A percentile compares a stretch with the other conserved stretches of the same genome.
Conservation (phyloP, 1,284 basidiomycete species). For the Apiotrichum porosum region DNA sequence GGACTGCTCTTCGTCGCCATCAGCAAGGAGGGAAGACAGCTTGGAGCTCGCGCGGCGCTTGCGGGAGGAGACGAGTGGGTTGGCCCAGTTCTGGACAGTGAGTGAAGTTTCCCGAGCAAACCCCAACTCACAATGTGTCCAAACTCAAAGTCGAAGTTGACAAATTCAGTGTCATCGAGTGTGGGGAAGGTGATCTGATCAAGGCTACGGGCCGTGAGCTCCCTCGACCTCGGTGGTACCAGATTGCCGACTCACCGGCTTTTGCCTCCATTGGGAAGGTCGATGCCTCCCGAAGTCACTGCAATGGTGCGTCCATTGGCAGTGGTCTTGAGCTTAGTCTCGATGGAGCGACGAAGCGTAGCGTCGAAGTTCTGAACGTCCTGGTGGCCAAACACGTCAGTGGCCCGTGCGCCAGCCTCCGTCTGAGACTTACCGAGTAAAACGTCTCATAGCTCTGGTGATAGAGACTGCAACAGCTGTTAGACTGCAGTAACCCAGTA, state of each 20-base stretch:
- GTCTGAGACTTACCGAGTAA: conserved; percentile 26
- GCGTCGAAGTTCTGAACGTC: conserved; percentile 34
- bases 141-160: conserved; percentile 23
- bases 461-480: conserved; percentile 23
- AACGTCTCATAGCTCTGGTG: conserved; percentile 37
- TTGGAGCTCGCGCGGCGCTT: conserved; percentile 27
- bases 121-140: conserved; percentile 27
- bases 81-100: conserved; percentile 30
- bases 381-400: conserved; percentile 10
- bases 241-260: conserved; percentile 27
- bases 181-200: conserved; percentile 39
- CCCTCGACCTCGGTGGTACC: no score
- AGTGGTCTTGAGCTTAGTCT: conserved; percentile 11
- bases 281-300: conserved; percentile 17
- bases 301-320: neutral
- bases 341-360: conserved; percentile 25
- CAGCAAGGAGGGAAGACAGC: conserved; percentile 9
- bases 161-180: conserved; percentile 9
- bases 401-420: neutral
- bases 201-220: conserved; percentile 9
- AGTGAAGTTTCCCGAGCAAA: no score
- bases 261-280: conserved; percentile 32
- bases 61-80: conserved; percentile 20
- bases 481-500: neutral
- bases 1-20: no score